Evolutionary conservation across 345 rosid species (phyloP), one percentile per base, ranked within the genome.

Genomic region (Eucalyptus erythrocorys): DNA sequence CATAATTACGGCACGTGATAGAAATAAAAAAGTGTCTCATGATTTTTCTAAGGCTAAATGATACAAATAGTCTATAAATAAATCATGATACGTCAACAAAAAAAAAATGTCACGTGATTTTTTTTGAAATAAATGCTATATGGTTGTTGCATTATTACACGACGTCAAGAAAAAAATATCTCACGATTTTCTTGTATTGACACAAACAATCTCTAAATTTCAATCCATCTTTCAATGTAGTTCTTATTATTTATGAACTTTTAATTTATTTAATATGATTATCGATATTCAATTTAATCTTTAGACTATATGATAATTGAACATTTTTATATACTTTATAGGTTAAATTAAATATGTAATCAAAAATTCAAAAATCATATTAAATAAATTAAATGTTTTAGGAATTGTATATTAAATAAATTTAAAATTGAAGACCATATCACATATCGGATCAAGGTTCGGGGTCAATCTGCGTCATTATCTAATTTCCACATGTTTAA

Each of bases 201-300:
- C 10, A 51, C 1, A 51, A 21, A 0, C 0, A 3, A 55, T 0
- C 0, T 24, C 13, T 55, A 55, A 55, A 55, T 22, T 55, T 2
- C 10, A 24, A 55, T 22, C 0, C 22, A 4, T 21, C 3, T 8
- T 55, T 55, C 0, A 55, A 55, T 22, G 22, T 55, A 24, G 5
- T 8, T 55, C 0, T 0, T 24, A 9, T 55, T 55, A 24, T 21
- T 24, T 55, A 0, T 55, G 0, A 22, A 55, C 0, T 55, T 55
- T 55, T 4, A 22, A 22, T 55, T 55, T 22, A 0, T 55, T 55
- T 51, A 51, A 51, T 19, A 51, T 51, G 1, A 3, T 50, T 16
- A 16, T 8, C 0, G 4, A 50, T 7, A 17, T 17, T 50, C 0
- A 50, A 50, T 17, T 3, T 1, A 50, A 50, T 51, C 1, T 1